phyloP scores from a whole-genome alignment of 2,329 filamentous ascomycete species.

The Cladosporium sp. region DNA sequence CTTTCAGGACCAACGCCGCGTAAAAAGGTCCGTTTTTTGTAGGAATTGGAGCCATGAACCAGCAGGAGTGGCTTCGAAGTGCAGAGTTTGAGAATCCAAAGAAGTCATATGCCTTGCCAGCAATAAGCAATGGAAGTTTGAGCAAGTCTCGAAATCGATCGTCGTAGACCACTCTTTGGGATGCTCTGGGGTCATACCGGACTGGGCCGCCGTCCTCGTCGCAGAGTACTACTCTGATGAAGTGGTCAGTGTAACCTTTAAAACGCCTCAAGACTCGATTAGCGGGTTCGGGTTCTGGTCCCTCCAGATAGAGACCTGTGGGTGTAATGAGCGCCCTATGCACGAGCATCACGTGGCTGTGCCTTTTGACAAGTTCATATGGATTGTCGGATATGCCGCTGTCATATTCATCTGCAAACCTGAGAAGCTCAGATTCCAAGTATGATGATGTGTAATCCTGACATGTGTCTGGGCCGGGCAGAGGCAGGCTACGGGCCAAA shows the following conservation, averaged over 20 bases:
- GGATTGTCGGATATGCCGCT: constrained; percentile 30
- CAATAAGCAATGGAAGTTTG: constrained; percentile 62
- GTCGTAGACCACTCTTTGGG: constrained; percentile 56
- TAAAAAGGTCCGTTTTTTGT: constrained; percentile 36
- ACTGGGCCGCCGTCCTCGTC: constrained; percentile 73
- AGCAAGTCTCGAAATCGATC: constrained; percentile 64
- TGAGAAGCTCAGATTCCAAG: constrained; percentile 46
- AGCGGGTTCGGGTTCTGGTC: constrained; percentile 61
- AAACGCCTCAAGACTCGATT: constrained; percentile 74
- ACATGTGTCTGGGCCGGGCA: constrained; percentile 54
- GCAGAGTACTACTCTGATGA: constrained; percentile 70
- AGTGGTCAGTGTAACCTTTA: constrained; percentile 60
- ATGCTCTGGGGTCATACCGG: constrained; percentile 55
- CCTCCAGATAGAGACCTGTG: constrained; percentile 45
- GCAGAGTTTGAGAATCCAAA: constrained; percentile 81
- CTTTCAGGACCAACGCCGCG: constrained; percentile 46
- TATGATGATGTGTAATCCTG: constrained; percentile 38
- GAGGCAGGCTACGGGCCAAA: constrained; percentile 55
- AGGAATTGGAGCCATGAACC: constrained; percentile 58
- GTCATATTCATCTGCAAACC: constrained; percentile 46
- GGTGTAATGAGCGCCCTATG: constrained; percentile 45
- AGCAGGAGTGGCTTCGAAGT: constrained; percentile 69
- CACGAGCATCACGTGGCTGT: constrained; percentile 39
- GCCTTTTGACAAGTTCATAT: constrained; percentile 37
- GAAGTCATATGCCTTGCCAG: constrained; percentile 64